Percentiles rank a stretch among this genome's conserved stretches.
phyloP scores from a whole-genome alignment of 257 asterid genomes.

The Euphrasia confusa region DNA sequence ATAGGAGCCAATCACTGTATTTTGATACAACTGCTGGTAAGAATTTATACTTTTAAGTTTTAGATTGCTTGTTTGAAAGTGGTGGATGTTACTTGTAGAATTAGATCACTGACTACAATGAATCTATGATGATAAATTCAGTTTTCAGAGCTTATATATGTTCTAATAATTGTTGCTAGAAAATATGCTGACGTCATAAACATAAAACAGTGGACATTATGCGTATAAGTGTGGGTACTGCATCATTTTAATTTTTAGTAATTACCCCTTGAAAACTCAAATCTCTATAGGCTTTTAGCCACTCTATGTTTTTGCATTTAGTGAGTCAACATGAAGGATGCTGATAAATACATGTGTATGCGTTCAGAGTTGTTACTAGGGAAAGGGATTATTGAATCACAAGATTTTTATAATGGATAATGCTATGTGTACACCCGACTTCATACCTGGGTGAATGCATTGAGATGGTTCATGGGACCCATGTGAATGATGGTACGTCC shows the following conservation, averaged over 20 bases:
- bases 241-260: not conserved
- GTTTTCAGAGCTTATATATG: constrained; percentile 2
- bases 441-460: too few species aligned
- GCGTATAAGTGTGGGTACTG: not conserved
- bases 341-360: not conserved
- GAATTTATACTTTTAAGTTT: constrained; percentile 17
- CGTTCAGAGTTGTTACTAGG: not conserved
- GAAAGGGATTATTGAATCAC: not conserved
- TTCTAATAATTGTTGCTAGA: constrained; percentile 13
- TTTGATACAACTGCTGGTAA: constrained; percentile 42
- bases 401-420: not conserved
- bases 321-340: not conserved
- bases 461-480: not conserved
- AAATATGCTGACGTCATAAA: not conserved
- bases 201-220: not conserved
- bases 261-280: not conserved
- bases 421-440: too few species aligned
- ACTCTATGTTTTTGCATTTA: not conserved
- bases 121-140: not conserved
- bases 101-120: constrained; percentile 5
- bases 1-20: constrained; percentile 23
- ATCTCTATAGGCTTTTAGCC: not conserved
- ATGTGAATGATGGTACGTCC: not conserved
- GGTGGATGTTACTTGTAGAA: constrained; percentile 5
- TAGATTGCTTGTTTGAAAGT: constrained; percentile 4